Percentiles rank a stretch among this genome's conserved stretches.
phyloP scores from a whole-genome alignment of 495 filamentous ascomycete species.

The Aspergillus taichungensis region DNA sequence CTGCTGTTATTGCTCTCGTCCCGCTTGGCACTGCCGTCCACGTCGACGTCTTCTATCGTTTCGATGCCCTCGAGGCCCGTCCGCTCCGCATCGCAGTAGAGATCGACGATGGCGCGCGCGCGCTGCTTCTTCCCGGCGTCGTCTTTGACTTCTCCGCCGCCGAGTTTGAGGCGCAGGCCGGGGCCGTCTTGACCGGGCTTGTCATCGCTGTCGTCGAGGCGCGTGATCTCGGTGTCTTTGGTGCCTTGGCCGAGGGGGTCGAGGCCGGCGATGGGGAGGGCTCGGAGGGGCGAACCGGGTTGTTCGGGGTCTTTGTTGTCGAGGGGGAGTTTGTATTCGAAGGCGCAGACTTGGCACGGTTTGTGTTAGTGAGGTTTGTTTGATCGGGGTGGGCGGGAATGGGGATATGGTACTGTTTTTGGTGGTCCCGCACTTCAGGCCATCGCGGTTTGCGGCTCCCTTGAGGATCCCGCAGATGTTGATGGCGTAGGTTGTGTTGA shows the following conservation, averaged over 20 bases:
- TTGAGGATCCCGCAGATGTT: slow-evolving; percentile 68
- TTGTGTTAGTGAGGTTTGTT: background rate
- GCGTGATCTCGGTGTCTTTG: slow-evolving; percentile 50
- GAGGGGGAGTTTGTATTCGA: slow-evolving; percentile 42
- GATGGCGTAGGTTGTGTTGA: slow-evolving; percentile 80
- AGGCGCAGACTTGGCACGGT: slow-evolving; percentile 65
- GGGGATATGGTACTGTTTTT: slow-evolving; percentile 25
- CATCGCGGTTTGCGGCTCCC: slow-evolving; percentile 49
- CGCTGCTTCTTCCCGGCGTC: slow-evolving; percentile 36
- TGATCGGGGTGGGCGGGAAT: background rate
- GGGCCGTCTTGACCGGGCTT: slow-evolving; percentile 52
- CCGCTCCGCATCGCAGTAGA: slow-evolving; percentile 62
- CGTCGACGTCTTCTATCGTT: slow-evolving; percentile 12
- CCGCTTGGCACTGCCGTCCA: background rate
- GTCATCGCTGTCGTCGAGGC: slow-evolving; percentile 34
- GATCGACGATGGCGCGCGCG: slow-evolving; percentile 71
- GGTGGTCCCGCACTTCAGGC: slow-evolving; percentile 51
- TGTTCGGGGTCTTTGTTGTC: slow-evolving; percentile 27
- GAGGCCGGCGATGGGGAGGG: slow-evolving; percentile 65
- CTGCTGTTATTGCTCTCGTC: slow-evolving; percentile 22
- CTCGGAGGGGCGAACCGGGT: slow-evolving; percentile 9
- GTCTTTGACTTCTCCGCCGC: slow-evolving; percentile 53
- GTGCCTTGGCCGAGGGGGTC: slow-evolving; percentile 48
- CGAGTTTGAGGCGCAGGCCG: slow-evolving; percentile 61
- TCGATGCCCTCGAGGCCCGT: slow-evolving; percentile 61